Evolutionary conservation across 352 stramenopile species (phyloP), one percentile per base, ranked within the genome.

Genomic region (Globisporangium acanthophoron): DNA sequence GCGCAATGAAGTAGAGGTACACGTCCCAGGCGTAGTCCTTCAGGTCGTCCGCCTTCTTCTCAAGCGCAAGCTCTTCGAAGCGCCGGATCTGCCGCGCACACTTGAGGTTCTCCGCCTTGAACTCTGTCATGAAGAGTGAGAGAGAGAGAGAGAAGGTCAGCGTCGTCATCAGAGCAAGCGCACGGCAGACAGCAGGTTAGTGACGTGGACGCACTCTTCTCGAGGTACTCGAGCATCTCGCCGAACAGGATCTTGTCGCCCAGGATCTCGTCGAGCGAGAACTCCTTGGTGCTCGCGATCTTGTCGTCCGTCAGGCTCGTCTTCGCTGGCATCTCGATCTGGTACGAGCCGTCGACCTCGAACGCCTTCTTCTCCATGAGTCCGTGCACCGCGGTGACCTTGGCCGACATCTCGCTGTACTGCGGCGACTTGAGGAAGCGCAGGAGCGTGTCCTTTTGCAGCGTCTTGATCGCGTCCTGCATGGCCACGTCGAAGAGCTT

Each of bases 21-120:
- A 93, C 54, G 46, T 81, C 74, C 79, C 79, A 92, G 6, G 81
- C 80, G 66, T 87, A 90, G 61, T 85, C 74, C 62, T 94, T 94
- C 41, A 91, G 76, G 21, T 87, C 81, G 58, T 89, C 78, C 24
- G 69, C 58, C 56, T 82, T 88, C 52, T 85, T 84, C 58, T 83
- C 69, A 24, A 83, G 55, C 33, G 80, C 78, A 54, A 94, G 74
- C 59, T 90, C 78, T 59, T 94, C 81, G 47, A 90, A 92, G 43
- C 78, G 74, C 35, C 78, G 71, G 66, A 94, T 90, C 60, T 92
- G 81, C 3, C 82, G 79, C 50, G 80, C 80, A 41, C 82, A 92
- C 63, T 92, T 90, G 59, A 92, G 73, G 62, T 92, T 92, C 64
- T 92, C 80, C 29, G 82, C 76, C 56, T 90, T 92, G 65, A 92